Evolutionary conservation across 73 alveolate species (phyloP), one percentile per base, ranked within the genome.

Genomic region (Halteria grandinella): DNA sequence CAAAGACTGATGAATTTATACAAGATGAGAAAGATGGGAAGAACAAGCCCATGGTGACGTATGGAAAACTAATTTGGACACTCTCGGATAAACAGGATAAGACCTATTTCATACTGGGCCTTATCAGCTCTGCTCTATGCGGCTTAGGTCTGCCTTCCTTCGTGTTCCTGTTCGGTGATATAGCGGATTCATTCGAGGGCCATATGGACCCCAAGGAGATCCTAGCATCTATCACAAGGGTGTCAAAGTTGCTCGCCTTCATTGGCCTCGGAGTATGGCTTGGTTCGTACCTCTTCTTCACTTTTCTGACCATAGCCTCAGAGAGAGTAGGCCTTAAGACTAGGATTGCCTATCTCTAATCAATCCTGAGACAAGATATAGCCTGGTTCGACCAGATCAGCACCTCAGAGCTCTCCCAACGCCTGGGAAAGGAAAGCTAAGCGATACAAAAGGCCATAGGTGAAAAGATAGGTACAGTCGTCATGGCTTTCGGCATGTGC

Each of bases 361-460:
- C 96, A 1, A 79, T 93, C 14, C 58, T 93, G 6, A 60, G 43
- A 18, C 69, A 90, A 74, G 97, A 91, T 44, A 73, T 93, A 8
- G 82, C 89, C 12, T 93, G 98, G 98, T 93, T 90, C 57, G 98
- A 93, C 59, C 49, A 53, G 21, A 54, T 79, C 54, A 75, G 87
- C 45, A 86, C 94, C 10, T 74, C 92, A 54, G 93, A 79, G 59
- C 62, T 93, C 23, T 76, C 91, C 11, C 66, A 85, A 11, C 71
- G 90, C 41, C 54, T 93, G 33, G 72, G 85, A 17, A 64, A 73
- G 53, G 96, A 88, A 52, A 39, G 93, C 40, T 40, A 55, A 62
- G 87, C 91, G 12, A 80, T 91, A 17, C 64, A 93, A 54, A 74
- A 85, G 1, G 95, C 93, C 7, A 66, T 81, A 18, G 95, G 93